phyloP scores from a whole-genome alignment of 1,139 yeast genomes.

The Scheffersomyces quercinus region DNA sequence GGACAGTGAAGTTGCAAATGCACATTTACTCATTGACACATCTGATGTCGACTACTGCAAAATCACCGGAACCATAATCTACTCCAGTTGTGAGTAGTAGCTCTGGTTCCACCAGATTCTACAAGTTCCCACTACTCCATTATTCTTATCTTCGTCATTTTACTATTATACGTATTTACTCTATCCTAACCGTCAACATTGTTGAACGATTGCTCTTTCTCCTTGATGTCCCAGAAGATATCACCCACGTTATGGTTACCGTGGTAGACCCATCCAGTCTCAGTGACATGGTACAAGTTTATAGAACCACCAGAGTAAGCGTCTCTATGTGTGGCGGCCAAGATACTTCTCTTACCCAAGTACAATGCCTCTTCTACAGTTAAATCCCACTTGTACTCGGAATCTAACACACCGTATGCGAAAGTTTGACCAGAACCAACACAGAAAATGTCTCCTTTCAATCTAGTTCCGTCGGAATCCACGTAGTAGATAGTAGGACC shows the following conservation, averaged over 20 bases:
- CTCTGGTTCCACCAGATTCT: too few relatives aligned
- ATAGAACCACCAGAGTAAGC: slow-evolving; percentile 98
- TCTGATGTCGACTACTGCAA: too few relatives aligned
- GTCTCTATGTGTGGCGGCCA: slow-evolving; percentile 98
- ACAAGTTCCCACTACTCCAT: too few relatives aligned
- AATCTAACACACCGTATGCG: slow-evolving; percentile 98
- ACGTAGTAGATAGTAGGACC: slow-evolving; percentile 96
- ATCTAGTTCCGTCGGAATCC: slow-evolving; percentile 95
- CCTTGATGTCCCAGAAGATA: slow-evolving; percentile 89
- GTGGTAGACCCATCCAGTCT: slow-evolving; percentile 91
- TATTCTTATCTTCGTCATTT: neutral
- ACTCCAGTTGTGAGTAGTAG: too few relatives aligned
- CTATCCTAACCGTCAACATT: slow-evolving; percentile 64
- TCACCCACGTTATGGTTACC: slow-evolving; percentile 95
- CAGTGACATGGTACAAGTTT: slow-evolving; percentile 89
- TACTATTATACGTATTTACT: neutral
- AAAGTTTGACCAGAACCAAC: slow-evolving; percentile 99
- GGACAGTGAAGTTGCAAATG: too few relatives aligned
- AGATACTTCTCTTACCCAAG: slow-evolving; percentile 90
- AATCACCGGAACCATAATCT: too few relatives aligned
- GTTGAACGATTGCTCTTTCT: slow-evolving; percentile 84
- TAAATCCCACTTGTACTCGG: slow-evolving; percentile 87
- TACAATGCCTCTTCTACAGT: slow-evolving; percentile 90
- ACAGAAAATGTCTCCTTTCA: slow-evolving; percentile 93
- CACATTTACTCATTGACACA: too few relatives aligned